Evolutionary conservation across 768 basidiomycete species (phyloP).

Genomic region (Trametes gibbosa): DNA sequence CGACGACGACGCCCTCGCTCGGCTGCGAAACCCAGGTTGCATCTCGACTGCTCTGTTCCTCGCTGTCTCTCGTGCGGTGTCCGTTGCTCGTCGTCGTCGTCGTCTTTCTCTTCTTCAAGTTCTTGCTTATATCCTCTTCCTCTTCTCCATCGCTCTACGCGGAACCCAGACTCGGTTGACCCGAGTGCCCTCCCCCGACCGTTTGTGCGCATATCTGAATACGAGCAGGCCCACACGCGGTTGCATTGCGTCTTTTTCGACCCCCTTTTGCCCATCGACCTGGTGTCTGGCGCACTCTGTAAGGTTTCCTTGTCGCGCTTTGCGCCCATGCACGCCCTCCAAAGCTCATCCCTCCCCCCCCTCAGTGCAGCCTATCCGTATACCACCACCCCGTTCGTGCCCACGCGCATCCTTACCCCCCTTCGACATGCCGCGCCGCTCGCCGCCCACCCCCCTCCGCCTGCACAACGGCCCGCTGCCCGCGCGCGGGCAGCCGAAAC

Average conservation of each 20-base stretch:
- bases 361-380: background rate
- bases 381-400: background rate
- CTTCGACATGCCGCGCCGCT: constrained; percentile 58
- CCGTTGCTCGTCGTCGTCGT: background rate
- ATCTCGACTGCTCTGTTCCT: constrained; percentile 5
- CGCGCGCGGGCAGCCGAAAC: constrained; percentile 56
- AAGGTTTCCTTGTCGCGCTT: background rate
- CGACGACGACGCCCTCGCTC: background rate
- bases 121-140: constrained; percentile 10
- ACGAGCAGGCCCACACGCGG: background rate
- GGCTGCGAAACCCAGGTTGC: constrained; percentile 4
- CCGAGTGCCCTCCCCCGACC: constrained; percentile 16
- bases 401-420: background rate
- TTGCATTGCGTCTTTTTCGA: background rate
- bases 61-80: background rate
- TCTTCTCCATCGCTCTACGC: constrained; percentile 11
- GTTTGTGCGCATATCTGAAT: background rate
- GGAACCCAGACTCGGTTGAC: constrained; percentile 22
- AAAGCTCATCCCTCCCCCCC: background rate
- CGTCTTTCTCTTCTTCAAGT: constrained; percentile 10
- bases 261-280: constrained; percentile 8
- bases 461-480: constrained; percentile 63
- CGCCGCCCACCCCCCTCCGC: constrained; percentile 63
- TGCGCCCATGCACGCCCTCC: background rate
- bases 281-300: constrained; percentile 9